Percentiles rank a stretch among this genome's conserved stretches.
Evolutionary conservation across 1,284 basidiomycete genomes (phyloP).

Genomic region (Microbotryum silenes-acaulis): DNA sequence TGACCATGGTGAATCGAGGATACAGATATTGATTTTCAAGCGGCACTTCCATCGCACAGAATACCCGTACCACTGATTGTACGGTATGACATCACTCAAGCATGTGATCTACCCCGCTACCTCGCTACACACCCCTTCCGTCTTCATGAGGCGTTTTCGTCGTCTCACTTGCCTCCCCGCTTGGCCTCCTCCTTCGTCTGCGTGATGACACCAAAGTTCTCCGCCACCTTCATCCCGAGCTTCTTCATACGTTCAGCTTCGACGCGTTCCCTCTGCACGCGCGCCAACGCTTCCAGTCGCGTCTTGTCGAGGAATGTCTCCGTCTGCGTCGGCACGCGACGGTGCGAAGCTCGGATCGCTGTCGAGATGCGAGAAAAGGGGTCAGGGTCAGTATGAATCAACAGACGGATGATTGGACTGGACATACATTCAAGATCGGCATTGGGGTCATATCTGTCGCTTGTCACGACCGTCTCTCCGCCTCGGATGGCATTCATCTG

Average conservation of each 20-base stretch:
- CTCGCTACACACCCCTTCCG: no score
- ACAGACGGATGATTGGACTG: neutral
- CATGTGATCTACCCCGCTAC: no score
- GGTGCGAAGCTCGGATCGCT: constrained; percentile 44
- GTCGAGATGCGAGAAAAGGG: neutral
- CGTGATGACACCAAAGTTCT: constrained; percentile 25
- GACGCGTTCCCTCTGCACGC: constrained; percentile 68
- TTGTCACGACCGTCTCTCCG: constrained; percentile 62
- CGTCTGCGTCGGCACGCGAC: constrained; percentile 53
- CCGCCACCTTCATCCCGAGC: constrained; percentile 58
- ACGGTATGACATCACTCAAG: no score
- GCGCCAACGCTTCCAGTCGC: constrained; percentile 66
- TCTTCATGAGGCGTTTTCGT: no score
- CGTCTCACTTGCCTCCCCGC: constrained; percentile 35
- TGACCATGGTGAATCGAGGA: no score
- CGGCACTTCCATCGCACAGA: no score
- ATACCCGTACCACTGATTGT: no score
- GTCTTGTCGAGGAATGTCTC: constrained; percentile 68
- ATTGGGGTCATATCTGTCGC: constrained; percentile 59
- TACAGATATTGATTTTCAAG: no score
- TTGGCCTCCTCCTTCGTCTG: constrained; percentile 44
- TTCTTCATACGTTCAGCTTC: constrained; percentile 76
- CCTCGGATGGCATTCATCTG: constrained; percentile 71
- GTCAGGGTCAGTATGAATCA: neutral
- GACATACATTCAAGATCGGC: constrained; percentile 57